Evolutionary conservation across 2,329 filamentous ascomycete species (phyloP).

Genomic region (Colletotrichum phormii): DNA sequence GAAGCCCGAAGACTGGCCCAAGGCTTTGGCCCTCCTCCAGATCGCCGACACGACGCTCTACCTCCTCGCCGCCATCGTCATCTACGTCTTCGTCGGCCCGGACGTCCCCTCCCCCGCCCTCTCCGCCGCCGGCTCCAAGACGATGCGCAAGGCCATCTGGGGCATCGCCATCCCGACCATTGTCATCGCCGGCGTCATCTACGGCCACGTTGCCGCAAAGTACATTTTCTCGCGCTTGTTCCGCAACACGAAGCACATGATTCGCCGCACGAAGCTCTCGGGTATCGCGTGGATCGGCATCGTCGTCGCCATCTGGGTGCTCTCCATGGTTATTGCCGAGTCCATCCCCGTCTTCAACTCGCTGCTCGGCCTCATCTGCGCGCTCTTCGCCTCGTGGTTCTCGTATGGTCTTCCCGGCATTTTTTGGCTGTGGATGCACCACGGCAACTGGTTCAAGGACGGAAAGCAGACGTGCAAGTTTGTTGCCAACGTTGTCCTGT

Average conservation of each 20-base stretch:
- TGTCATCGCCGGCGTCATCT: conserved; percentile 77
- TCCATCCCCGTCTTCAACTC: conserved; percentile 77
- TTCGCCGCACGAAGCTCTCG: conserved; percentile 61
- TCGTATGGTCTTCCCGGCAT: conserved; percentile 62
- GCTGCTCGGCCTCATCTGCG: conserved; percentile 71
- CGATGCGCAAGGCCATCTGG: conserved; percentile 73
- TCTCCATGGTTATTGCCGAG: conserved; percentile 76
- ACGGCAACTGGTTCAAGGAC: conserved; percentile 51
- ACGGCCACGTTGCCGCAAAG: conserved; percentile 74
- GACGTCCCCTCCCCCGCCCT: conserved; percentile 74
- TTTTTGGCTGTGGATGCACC: conserved; percentile 61
- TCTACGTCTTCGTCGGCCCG: conserved; percentile 75
- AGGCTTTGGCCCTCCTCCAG: conserved; percentile 62
- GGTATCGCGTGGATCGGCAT: conserved; percentile 70
- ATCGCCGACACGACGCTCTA: conserved; percentile 71
- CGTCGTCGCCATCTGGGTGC: conserved; percentile 64
- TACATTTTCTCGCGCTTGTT: conserved; percentile 75
- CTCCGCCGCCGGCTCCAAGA: conserved; percentile 63
- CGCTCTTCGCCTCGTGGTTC: conserved; percentile 77
- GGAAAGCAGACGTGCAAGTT: conserved; percentile 48
- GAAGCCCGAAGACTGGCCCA: conserved; percentile 69
- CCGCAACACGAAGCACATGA: conserved; percentile 66
- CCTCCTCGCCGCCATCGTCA: conserved; percentile 71
- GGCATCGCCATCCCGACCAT: conserved; percentile 78
- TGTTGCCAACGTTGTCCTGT: conserved; percentile 44